Conservation (phyloP, 129 eudicot genomes). For the Mikania micrantha region DNA sequence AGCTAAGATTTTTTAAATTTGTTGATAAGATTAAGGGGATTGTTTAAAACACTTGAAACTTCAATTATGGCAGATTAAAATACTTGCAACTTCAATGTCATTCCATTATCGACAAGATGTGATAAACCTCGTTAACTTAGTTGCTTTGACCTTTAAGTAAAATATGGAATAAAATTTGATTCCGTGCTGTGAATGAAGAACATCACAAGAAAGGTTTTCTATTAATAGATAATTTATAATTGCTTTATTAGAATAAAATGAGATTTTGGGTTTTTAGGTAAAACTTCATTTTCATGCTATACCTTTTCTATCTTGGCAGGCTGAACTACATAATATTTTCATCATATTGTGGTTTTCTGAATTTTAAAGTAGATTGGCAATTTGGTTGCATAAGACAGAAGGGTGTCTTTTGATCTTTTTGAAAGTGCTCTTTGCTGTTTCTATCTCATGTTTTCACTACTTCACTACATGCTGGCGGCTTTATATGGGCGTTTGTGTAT, state of each 20-base stretch:
- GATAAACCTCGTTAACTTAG: neutral
- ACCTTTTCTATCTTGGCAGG: constrained; percentile 11
- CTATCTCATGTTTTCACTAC: constrained; percentile 43
- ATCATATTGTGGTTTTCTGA: constrained; percentile 3
- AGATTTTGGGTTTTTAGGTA: neutral
- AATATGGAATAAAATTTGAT: neutral
- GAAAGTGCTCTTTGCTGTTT: constrained; percentile 15
- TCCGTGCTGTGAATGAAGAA: neutral
- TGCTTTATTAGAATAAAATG: neutral
- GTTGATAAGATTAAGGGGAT: constrained; percentile 6
- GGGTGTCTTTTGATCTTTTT: neutral
- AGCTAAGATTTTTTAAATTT: too few relatives aligned
- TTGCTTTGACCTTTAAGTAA: neutral
- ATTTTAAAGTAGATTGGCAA: constrained; percentile 2
- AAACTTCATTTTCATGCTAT: neutral
- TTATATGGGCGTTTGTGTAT: constrained; percentile 59
- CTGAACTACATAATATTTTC: constrained; percentile 8
- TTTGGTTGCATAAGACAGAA: neutral
- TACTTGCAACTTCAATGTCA: neutral
- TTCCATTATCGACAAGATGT: too few relatives aligned
- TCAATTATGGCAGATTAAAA: neutral
- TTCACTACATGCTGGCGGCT: constrained; percentile 25
- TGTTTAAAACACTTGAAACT: too few relatives aligned
- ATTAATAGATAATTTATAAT: neutral
- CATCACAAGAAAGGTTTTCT: neutral